Conservation (phyloP, 257 asterid genomes). For the Gentiana macrophylla region DNA sequence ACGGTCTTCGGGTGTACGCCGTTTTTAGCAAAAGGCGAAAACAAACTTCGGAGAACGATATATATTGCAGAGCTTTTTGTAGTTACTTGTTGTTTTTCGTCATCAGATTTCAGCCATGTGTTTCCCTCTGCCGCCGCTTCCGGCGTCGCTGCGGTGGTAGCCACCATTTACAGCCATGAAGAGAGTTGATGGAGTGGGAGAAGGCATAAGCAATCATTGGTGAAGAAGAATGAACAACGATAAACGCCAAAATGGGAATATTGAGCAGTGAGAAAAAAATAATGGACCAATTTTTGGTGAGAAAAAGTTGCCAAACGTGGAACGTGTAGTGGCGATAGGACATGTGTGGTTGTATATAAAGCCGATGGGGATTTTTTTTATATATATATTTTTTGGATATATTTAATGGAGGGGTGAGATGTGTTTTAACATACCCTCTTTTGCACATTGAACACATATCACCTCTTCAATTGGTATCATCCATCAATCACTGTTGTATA, state of each 20-base stretch:
- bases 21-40: constrained; percentile 7
- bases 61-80: constrained; percentile 30
- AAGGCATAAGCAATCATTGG: constrained; percentile 11
- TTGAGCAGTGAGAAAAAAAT: neutral
- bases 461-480: too few relatives aligned
- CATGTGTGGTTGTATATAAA: constrained; percentile 35
- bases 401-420: constrained; percentile 3
- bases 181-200: constrained; percentile 2
- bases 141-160: constrained; percentile 8
- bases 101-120: constrained; percentile 1
- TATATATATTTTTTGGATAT: constrained; percentile 13
- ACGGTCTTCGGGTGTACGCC: constrained; percentile 27
- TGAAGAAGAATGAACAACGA: neutral
- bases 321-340: constrained; percentile 17
- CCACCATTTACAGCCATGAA: neutral
- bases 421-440: neutral
- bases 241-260: neutral
- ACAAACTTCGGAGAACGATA: constrained; percentile 34
- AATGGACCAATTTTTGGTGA: neutral
- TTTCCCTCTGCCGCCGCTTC: constrained; percentile 14
- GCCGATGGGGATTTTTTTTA: constrained; percentile 12
- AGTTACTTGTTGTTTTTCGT: neutral
- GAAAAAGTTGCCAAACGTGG: constrained; percentile 4
- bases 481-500: too few relatives aligned
- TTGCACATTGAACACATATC: too few relatives aligned